Base-by-base conservation (phyloP, 371 early-diverging fungal genomes). In the Capillidium rhysosporum region DNA sequence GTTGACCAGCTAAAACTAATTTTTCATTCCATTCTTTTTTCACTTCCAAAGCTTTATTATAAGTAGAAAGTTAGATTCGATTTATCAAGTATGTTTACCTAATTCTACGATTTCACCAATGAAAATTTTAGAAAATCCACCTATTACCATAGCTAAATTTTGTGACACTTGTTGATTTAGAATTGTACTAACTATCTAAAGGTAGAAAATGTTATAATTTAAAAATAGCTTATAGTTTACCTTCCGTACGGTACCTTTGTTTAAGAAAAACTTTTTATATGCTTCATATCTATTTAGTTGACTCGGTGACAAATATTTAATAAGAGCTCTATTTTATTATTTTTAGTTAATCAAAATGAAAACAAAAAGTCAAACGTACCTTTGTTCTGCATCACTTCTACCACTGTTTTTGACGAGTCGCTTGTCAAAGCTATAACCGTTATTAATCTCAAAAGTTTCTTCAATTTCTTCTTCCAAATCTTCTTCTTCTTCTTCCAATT, bases 51-150 rank as follows among this genome's bases (percentile, higher is more conserved):
- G 51, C 51, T 51, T 12, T 25, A 8, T 23, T 3, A 25, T 12
- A 26, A 18, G 4, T 7, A 9, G n/a, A 47, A 8, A 12, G 23
- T 31, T 31, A 51, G 24, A 51, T 16, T 43, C 16, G n/a, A 52
- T 39, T 39, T 10, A 26, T 8, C 28, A 10, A 29, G 21, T 39
- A 25, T 18, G n/a, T 44, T 65, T 69, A 75, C 86, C 92, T 64
- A 76, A 72, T 62, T 91, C 92, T 3, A 92, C 79, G 57, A 97
- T 82, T 60, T 97, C 94, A 21, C 95, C 94, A 1, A 95, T 85
- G 73, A 90, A 98, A 12, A 98, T 84, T 63, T 98, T 98, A 38
- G 88, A 76, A 56, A 89, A 84, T 29, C 95, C 98, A 28, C 87
- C 86, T 0, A 97, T 81, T 0, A 91, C 90, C 68, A 92, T 89